Evolutionary conservation across 1,284 basidiomycete species (phyloP), one percentile per base, ranked within the genome.

Genomic region (Leccinum glutinopallens): DNA sequence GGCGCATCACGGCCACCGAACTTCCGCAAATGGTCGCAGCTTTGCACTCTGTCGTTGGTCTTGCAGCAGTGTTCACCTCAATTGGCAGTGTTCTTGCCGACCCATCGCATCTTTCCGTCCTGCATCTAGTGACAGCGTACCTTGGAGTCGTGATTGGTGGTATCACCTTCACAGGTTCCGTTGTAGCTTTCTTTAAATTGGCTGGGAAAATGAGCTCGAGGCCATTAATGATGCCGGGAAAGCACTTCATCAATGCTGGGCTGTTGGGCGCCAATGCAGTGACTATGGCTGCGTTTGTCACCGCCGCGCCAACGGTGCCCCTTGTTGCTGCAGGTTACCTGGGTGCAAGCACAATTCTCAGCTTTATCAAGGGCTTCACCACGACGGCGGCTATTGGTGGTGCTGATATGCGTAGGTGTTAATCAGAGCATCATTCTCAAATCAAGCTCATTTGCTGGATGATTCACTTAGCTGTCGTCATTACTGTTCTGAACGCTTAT

Each of bases 111-210:
- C 78, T 87, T 19, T 84, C 88, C 2, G 88, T 82, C 2, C 79
- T 94, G 37, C 92, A 94, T 72, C 81, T 91, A 62, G 86, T 92
- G 29, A 91, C 92, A 0, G 92, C 93, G 1, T 93, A 94, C 74
- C 82, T 94, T 35, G 92, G 92, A 19, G 90, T 94, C 33, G 86
- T 94, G 54, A 93, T 94, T 71, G 86, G 87, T 77, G 89, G 88
- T 67, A 80, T 91, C 49, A 92, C 91, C 2, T 93, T 92, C 71
- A 91, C 90, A 29, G 92, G 92, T 25, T 93, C 91, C 5, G 87
- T 94, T 61, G 90, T 94, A n/a, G 92, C 92, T 1, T 94, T 93
- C 83, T 77, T 94, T 60, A 94, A 94, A 75, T 81, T 94, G 43
- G 91, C 91, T 1, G 92, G 90, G 7, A 85, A 84, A 66, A 90